phyloP scores from a whole-genome alignment of 2,329 filamentous ascomycete species.

The Cytospora chrysosperma region DNA sequence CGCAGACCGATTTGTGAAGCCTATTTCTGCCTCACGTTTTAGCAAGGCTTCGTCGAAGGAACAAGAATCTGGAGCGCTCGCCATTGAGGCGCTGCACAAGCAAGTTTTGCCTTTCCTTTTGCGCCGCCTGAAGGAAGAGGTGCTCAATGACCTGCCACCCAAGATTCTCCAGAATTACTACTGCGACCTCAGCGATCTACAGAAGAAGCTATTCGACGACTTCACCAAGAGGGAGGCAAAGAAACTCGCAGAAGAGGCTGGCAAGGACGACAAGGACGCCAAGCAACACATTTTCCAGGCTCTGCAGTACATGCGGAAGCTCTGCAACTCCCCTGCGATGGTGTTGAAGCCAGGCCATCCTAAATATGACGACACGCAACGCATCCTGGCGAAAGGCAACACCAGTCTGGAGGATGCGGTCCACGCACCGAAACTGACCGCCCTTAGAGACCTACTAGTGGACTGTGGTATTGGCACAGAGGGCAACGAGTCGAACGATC shows the following conservation, averaged over 20 bases:
- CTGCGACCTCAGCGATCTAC: conserved; percentile 92
- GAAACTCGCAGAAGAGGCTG: conserved; percentile 79
- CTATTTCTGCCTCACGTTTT: conserved; percentile 89
- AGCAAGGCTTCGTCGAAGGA: conserved; percentile 98
- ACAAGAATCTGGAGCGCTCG: conserved; percentile 92
- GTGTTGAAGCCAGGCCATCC: conserved; percentile 94
- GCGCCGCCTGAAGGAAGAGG: conserved; percentile 94
- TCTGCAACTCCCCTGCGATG: conserved; percentile 95
- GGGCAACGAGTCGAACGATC: conserved; percentile 57
- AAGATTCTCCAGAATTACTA: conserved; percentile 99
- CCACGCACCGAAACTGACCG: conserved; percentile 90
- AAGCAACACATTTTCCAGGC: conserved; percentile 99
- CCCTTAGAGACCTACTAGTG: conserved; percentile 88
- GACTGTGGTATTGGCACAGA: conserved; percentile 94
- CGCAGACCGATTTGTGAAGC: conserved; percentile 89
- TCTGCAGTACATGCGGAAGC: conserved; percentile 97
- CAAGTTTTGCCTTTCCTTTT: conserved; percentile 96
- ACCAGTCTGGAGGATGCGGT: conserved; percentile 79
- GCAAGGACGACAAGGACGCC: conserved; percentile 82
- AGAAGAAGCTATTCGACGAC: conserved; percentile 93
- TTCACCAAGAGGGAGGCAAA: conserved; percentile 93
- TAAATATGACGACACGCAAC: conserved; percentile 84
- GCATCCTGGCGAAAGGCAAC: conserved; percentile 72
- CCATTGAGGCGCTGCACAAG: conserved; percentile 97
- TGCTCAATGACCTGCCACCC: conserved; percentile 90